A percentile compares a stretch with the other conserved stretches of the same genome.
These are phyloP conservation scores for Phytophthora meadii DNA, from an alignment of 352 stramenopile species.

Conservation along the genomic window DNA sequence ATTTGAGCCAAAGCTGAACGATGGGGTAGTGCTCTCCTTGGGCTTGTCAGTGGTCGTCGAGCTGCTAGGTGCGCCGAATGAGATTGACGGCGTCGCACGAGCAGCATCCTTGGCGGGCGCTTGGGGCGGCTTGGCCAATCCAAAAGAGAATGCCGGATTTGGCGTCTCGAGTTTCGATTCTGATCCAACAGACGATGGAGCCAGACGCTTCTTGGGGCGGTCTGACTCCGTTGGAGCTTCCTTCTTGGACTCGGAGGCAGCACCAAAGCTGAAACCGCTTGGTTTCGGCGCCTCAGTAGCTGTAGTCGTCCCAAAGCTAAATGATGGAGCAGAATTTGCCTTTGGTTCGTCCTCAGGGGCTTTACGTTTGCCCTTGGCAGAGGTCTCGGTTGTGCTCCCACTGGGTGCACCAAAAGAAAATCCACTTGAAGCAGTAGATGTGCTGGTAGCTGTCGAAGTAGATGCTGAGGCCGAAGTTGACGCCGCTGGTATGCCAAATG, in stretches of 20 bases:
- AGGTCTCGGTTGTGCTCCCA: conserved; percentile 7
- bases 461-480: conserved; percentile 3
- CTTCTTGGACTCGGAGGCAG: conserved; percentile 8
- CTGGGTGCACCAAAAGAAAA: conserved; percentile 33
- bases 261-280: conserved; percentile 41
- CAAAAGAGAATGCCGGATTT: conserved; percentile 41
- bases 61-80: conserved; percentile 26
- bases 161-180: conserved; percentile 34
- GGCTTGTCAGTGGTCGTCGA: conserved; percentile 26
- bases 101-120: conserved; percentile 33
- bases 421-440: conserved; percentile 7
- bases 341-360: conserved; percentile 17
- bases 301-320: conserved; percentile 27
- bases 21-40: conserved; percentile 17
- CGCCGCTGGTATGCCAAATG: conserved; percentile 31
- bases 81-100: conserved; percentile 24
- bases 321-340: conserved; percentile 21
- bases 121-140: conserved; percentile 17
- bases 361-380: conserved; percentile 38
- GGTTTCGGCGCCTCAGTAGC: conserved; percentile 17
- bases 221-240: conserved; percentile 29
- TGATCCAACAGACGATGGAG: conserved; percentile 27
- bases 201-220: conserved; percentile 34
- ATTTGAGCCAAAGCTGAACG: conserved; percentile 30
- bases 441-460: conserved; percentile 1